These are phyloP conservation scores for Ormosia semicastrata DNA, from an alignment of 306 rosid genomes.

Conservation along the genomic window DNA sequence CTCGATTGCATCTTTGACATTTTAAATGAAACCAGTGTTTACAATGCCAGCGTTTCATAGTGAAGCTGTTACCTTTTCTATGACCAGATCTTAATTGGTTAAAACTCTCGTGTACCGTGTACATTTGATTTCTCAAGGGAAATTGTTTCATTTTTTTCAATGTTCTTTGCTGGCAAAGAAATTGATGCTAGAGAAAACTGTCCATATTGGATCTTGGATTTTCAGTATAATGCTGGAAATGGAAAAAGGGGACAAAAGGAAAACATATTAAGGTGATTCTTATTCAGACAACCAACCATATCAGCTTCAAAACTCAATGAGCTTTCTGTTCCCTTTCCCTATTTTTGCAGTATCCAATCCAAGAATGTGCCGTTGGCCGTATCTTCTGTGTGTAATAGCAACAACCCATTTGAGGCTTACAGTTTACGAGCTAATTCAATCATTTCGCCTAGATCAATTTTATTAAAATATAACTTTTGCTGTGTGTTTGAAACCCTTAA, in stretches of 20 bases:
- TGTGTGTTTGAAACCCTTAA: neutral
- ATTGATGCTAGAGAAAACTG: neutral
- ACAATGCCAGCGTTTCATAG: slow-evolving; percentile 5
- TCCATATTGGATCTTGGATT: slow-evolving; percentile 28
- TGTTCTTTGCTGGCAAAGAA: slow-evolving; percentile 4
- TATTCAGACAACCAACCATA: neutral
- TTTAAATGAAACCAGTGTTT: neutral
- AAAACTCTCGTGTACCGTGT: neutral
- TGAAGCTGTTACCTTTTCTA: slow-evolving; percentile 20
- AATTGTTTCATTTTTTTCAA: neutral
- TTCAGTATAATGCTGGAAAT: neutral
- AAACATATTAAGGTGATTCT: neutral
- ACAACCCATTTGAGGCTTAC: neutral
- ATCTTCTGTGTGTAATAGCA: slow-evolving; percentile 5
- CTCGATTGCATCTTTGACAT: slow-evolving; percentile 3
- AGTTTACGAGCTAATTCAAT: neutral
- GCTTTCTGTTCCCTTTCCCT: neutral
- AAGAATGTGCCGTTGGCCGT: neutral
- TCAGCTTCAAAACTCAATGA: neutral
- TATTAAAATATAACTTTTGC: neutral
- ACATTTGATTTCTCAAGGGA: neutral
- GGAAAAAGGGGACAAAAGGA: neutral
- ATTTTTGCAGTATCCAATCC: neutral
- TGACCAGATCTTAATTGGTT: slow-evolving; percentile 27
- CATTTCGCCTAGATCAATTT: neutral